Evolutionary conservation across 345 rosid species (phyloP).

Genomic region (Arabis hirsuta): DNA sequence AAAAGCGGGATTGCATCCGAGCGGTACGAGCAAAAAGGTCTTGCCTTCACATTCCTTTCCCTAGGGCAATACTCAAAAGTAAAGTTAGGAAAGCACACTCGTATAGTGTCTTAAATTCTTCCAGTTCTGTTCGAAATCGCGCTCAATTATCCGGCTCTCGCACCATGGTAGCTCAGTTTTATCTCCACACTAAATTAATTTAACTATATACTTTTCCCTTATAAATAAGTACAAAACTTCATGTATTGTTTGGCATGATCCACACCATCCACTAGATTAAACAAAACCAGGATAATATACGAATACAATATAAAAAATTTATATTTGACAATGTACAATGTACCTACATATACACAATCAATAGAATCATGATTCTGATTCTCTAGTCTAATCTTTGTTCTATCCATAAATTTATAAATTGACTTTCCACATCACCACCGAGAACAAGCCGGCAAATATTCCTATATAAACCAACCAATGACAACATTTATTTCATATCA

Average conservation of each 20-base stretch:
- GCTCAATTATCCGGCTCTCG: too few species aligned
- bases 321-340: slow-evolving; percentile 22
- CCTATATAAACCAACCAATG: slow-evolving; percentile 35
- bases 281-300: slow-evolving; percentile 9
- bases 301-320: neutral
- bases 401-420: slow-evolving; percentile 13
- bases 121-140: too few species aligned
- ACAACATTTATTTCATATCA: slow-evolving; percentile 29
- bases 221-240: neutral
- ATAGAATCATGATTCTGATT: slow-evolving; percentile 30
- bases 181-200: neutral
- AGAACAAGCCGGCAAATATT: slow-evolving; percentile 36
- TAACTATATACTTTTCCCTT: neutral
- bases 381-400: slow-evolving; percentile 19
- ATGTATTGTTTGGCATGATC: slow-evolving; percentile 22
- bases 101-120: too few species aligned
- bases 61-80: too few species aligned
- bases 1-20: too few species aligned
- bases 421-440: slow-evolving; percentile 28
- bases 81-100: too few species aligned
- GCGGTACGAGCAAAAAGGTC: too few species aligned
- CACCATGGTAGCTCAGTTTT: too few species aligned
- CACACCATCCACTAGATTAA: slow-evolving; percentile 13
- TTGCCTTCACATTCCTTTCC: too few species aligned
- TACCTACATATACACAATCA: slow-evolving; percentile 31